Evolutionary conservation across 495 filamentous ascomycete genomes (phyloP), one percentile per base, ranked within the genome.

Genomic region (Podospora anserina): DNA sequence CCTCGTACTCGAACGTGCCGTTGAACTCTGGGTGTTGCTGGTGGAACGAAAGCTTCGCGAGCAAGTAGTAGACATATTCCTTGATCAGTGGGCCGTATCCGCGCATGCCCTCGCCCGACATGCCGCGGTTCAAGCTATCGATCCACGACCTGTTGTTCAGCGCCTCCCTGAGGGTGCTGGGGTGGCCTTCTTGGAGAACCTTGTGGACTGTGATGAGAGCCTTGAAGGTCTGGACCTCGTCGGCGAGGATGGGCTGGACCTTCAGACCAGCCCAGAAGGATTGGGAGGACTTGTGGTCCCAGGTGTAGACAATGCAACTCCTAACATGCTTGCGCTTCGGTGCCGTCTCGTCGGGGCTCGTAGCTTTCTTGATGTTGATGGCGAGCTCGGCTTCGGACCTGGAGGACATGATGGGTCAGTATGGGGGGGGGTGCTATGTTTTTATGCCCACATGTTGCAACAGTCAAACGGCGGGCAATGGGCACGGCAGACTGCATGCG

Each of bases 261-360:
- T 99, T 99, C 89, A 99, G 96, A 76, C 92, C 93, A 61, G 91
- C 88, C 95, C 95, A 99, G 82, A 99, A 99, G 74, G 93, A 92
- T 72, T 88, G 85, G 56, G 94, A 97, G 70, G 92, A 96, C 82
- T 97, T 97, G 84, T 98, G 93, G 82, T 99, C 95, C 95, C 95
- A 99, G 66, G 95, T 98, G 78, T 99, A 98, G 57, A 99, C 94
- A 78, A 99, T 99, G 77, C 92, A 96, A 75, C 91, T 93, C 68
- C 95, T 90, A 68, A 99, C 95, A 93, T 99, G 95, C 81, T 99
- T 99, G 71, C 94, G 91, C 87, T 98, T 98, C 53, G 94, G 94
- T 27, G 94, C 94, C 5, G 93, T 92, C 82, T 98, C 94, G 77
- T 98, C 94, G 88, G 79, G 91, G 78, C 89, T 97, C 32, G 95